These are phyloP conservation scores for Candida orba DNA, from an alignment of 805 yeast species.

Conservation along the genomic window DNA sequence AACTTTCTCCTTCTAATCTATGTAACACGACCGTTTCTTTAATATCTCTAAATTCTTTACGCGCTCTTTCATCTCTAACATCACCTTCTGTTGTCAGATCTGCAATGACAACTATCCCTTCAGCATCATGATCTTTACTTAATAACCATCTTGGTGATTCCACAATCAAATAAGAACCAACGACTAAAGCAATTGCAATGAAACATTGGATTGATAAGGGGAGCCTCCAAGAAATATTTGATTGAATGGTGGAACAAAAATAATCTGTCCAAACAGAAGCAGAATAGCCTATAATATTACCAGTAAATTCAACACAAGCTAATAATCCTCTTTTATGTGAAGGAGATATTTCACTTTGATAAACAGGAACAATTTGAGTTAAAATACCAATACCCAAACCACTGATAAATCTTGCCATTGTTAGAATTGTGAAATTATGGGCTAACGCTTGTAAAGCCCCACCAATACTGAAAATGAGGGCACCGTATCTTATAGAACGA, in stretches of 20 bases:
- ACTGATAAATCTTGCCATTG: conserved; percentile 68
- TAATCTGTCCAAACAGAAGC: conserved; percentile 86
- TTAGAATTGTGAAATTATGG: conserved; percentile 44
- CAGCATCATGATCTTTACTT: conserved; percentile 71
- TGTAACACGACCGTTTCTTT: conserved; percentile 74
- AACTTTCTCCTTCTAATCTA: conserved; percentile 72
- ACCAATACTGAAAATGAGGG: conserved; percentile 69
- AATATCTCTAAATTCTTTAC: conserved; percentile 68
- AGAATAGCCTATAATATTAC: conserved; percentile 76
- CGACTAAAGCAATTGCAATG: conserved; percentile 58
- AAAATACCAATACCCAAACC: conserved; percentile 87
- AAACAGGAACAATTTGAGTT: conserved; percentile 79
- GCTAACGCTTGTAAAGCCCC: conserved; percentile 68
- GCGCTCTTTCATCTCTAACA: conserved; percentile 60
- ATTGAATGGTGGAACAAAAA: conserved; percentile 55
- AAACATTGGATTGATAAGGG: conserved; percentile 73
- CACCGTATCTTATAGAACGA: conserved; percentile 72
- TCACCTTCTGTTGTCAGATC: conserved; percentile 77
- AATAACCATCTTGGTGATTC: conserved; percentile 90
- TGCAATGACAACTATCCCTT: conserved; percentile 80
- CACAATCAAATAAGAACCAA: conserved; percentile 73
- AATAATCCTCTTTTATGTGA: conserved; percentile 78
- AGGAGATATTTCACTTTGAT: conserved; percentile 85
- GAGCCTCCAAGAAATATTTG: conserved; percentile 65
- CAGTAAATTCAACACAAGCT: conserved; percentile 85